Conservation (phyloP, 2,329 filamentous ascomycete species). For the Pseudogymnoascus sp. region DNA sequence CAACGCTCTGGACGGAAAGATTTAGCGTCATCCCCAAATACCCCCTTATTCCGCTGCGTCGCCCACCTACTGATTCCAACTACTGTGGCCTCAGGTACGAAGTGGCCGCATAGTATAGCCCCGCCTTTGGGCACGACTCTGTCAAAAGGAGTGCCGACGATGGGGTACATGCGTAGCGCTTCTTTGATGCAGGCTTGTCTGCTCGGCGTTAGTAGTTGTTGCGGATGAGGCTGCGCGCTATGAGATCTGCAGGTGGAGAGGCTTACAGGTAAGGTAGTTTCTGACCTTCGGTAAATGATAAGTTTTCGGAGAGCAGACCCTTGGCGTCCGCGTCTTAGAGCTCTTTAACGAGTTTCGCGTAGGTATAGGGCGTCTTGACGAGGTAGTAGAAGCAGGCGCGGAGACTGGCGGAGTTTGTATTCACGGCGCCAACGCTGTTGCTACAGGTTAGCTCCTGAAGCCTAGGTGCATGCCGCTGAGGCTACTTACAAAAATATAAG, state of each 20-base stretch:
- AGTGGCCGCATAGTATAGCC: background rate
- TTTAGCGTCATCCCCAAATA: slow-evolving; percentile 15
- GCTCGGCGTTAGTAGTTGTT: background rate
- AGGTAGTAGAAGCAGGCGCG: slow-evolving; percentile 25
- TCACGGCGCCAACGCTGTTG: background rate
- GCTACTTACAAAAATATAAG: background rate
- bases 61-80: slow-evolving; percentile 10
- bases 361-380: slow-evolving; percentile 21
- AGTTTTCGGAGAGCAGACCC: slow-evolving; percentile 9
- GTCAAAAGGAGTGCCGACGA: background rate
- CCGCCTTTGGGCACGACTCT: slow-evolving; percentile 7
- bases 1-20: slow-evolving; percentile 15
- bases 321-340: slow-evolving; percentile 25
- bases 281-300: slow-evolving; percentile 25
- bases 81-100: slow-evolving; percentile 7
- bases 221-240: background rate
- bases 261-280: slow-evolving; percentile 34
- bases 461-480: background rate
- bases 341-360: slow-evolving; percentile 33
- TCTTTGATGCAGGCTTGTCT: slow-evolving; percentile 27
- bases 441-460: background rate
- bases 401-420: slow-evolving; percentile 31
- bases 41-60: slow-evolving; percentile 8
- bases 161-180: slow-evolving; percentile 8
- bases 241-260: background rate